Conservation (phyloP, 108 stramenopile genomes). For the Skeletonema menzelii region DNA sequence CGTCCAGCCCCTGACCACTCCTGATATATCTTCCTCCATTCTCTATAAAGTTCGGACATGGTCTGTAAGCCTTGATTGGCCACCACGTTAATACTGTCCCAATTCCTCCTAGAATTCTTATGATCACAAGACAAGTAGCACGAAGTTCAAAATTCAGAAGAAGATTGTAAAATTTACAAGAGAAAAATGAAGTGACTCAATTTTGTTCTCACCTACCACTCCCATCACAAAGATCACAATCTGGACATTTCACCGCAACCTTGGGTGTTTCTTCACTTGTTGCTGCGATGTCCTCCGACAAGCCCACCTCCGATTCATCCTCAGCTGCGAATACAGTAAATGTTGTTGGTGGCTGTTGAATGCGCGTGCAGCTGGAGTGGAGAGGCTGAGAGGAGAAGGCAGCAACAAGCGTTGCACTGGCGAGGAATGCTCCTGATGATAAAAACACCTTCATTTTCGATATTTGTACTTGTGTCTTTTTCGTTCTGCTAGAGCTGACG, state of each 20-base stretch:
- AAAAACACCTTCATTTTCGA: neutral
- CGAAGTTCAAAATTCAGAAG: no score
- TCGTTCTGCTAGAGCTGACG: neutral
- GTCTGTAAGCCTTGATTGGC: slow-evolving; percentile 90
- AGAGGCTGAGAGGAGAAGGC: neutral
- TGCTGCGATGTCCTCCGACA: neutral
- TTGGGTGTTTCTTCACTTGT: slow-evolving; percentile 2
- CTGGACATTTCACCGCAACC: slow-evolving; percentile 66
- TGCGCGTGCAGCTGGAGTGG: neutral
- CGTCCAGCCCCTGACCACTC: slow-evolving; percentile 78
- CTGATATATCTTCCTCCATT: slow-evolving; percentile 67
- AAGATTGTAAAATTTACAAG: no score
- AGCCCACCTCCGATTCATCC: neutral
- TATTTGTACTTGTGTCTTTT: neutral
- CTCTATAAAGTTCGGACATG: slow-evolving; percentile 87
- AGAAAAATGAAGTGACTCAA: neutral
- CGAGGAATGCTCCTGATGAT: neutral
- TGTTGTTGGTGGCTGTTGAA: neutral
- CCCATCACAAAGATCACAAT: slow-evolving; percentile 84
- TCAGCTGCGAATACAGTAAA: neutral
- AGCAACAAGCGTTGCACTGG: slow-evolving; percentile 2
- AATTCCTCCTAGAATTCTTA: slow-evolving; percentile 82
- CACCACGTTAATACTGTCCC: slow-evolving; percentile 75
- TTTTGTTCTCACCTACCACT: slow-evolving; percentile 60
- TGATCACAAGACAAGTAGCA: neutral